Evolutionary conservation across 768 basidiomycete genomes (phyloP).

Genomic region (Tremella fuciformis): DNA sequence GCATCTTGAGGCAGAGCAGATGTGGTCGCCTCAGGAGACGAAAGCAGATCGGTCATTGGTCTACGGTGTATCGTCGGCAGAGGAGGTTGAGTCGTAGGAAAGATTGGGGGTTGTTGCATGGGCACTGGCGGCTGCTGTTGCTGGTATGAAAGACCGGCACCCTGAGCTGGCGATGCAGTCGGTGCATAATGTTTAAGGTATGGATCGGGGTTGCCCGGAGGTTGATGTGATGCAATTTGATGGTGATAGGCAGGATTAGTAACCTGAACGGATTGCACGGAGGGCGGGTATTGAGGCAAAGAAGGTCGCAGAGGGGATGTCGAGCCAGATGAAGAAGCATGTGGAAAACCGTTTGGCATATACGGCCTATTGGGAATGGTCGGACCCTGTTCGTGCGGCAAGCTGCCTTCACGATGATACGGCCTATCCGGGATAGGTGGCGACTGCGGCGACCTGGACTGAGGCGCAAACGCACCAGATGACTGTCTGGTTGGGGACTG

Average conservation of each 20-base stretch:
- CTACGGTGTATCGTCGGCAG: conserved; percentile 58
- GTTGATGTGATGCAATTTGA: background rate
- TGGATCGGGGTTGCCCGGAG: background rate
- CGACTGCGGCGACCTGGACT: conserved; percentile 9
- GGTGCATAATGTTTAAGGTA: conserved; percentile 23
- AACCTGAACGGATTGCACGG: too few species aligned
- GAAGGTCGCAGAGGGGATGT: background rate
- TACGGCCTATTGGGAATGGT: background rate
- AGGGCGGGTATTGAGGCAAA: too few species aligned
- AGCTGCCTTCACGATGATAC: conserved; percentile 6
- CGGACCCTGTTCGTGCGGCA: background rate
- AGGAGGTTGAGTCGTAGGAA: conserved; percentile 39
- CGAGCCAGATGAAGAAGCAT: conserved; percentile 6
- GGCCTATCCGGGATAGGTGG: conserved; percentile 40
- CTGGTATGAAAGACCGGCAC: conserved; percentile 57
- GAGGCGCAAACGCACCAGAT: conserved; percentile 25
- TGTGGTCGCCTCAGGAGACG: conserved; percentile 59
- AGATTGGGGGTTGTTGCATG: background rate
- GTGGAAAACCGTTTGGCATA: background rate
- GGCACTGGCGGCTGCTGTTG: conserved; percentile 17
- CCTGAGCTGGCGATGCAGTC: conserved; percentile 7
- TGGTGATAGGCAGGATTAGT: background rate
- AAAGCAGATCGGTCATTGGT: conserved; percentile 83
- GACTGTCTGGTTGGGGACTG: conserved; percentile 29
- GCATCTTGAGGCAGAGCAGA: conserved; percentile 19